These are phyloP conservation scores for Heliamphora ciliata DNA, from an alignment of 179 eudicot genomes.

Conservation along the genomic window DNA sequence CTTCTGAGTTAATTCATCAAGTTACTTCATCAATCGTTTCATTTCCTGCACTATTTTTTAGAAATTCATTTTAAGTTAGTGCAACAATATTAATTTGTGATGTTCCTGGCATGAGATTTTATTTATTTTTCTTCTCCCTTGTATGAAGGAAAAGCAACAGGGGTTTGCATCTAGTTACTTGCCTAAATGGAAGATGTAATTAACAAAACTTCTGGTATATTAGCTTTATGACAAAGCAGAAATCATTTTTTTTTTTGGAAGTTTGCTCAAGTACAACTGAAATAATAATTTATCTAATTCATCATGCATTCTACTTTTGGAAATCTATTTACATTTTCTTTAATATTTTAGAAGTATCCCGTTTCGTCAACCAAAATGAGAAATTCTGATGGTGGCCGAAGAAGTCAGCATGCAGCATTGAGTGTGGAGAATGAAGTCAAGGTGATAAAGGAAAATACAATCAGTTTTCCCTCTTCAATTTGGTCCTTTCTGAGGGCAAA, in stretches of 20 bases:
- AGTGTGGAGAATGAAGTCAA: constrained; percentile 27
- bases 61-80: constrained; percentile 1
- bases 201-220: neutral
- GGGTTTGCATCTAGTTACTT: neutral
- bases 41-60: constrained; percentile 4
- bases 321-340: neutral
- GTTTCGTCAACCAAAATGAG: constrained; percentile 42
- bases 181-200: neutral
- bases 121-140: neutral
- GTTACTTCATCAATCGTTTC: neutral
- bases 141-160: constrained; percentile 6
- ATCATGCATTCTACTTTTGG: neutral
- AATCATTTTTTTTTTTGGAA: neutral
- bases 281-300: neutral
- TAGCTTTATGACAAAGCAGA: neutral
- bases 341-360: constrained; percentile 43
- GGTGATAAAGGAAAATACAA: constrained; percentile 23
- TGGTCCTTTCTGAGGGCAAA: neutral
- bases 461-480: neutral
- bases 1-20: neutral
- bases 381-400: constrained; percentile 33
- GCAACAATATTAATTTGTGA: neutral
- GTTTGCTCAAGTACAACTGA: neutral
- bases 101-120: constrained; percentile 9
- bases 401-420: constrained; percentile 32